Evolutionary conservation across 2,329 filamentous ascomycete genomes (phyloP).

Genomic region (Penicillium sp.): DNA sequence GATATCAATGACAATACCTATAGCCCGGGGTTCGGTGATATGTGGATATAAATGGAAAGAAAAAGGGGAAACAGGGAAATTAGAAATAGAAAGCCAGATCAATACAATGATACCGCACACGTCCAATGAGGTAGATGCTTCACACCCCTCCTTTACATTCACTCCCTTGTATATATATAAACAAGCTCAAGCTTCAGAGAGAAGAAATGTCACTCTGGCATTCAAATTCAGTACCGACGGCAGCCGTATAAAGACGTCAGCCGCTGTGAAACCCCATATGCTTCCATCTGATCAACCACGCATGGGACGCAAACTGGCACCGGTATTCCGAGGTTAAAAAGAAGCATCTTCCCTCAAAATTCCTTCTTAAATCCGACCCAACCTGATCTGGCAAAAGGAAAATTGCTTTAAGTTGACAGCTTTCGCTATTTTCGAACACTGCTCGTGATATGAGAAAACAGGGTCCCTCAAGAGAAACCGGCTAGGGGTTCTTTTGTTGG

Average conservation of each 20-base stretch:
- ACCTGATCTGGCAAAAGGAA: background rate
- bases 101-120: constrained; percentile 1
- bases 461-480: constrained; percentile 6
- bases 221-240: constrained; percentile 32
- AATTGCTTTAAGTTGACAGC: background rate
- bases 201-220: constrained; percentile 29
- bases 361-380: background rate
- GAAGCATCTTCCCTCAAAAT: constrained; percentile 8
- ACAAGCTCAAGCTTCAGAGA: constrained; percentile 23
- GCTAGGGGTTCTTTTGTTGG: constrained; percentile 12
- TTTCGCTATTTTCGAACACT: constrained; percentile 14
- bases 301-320: constrained; percentile 25
- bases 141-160: background rate
- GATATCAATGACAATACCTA: background rate
- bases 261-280: constrained; percentile 40
- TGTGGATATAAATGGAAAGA: constrained; percentile 6
- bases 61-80: background rate
- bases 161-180: constrained; percentile 20
- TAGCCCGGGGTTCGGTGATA: background rate
- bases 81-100: constrained; percentile 6
- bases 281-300: constrained; percentile 38
- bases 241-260: constrained; percentile 38
- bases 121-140: constrained; percentile 13
- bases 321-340: constrained; percentile 6
- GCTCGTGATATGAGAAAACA: constrained; percentile 11